Evolutionary conservation across 2,329 filamentous ascomycete species (phyloP), one percentile per base, ranked within the genome.

Genomic region (Fusarium sp.): DNA sequence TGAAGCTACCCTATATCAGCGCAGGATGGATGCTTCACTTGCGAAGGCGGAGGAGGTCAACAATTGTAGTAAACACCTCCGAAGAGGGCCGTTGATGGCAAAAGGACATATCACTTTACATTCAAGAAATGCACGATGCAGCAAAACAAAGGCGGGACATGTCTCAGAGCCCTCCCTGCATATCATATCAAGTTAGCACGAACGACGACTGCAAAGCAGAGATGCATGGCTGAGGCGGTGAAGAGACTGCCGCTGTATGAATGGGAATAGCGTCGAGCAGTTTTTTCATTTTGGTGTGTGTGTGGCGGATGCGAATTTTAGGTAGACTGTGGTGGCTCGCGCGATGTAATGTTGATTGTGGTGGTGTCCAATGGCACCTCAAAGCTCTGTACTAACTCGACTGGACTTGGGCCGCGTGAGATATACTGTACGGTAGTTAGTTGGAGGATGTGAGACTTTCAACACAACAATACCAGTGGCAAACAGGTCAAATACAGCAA

Each of bases 141-240:
- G 47, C 31, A 48, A 47, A 42, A 60, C 55, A 60, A 31, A 19
- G 45, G 47, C 57, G 47, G 57, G 47, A 47, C 41, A n/a, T 60
- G 57, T 54, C 57, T 60, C 42, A 35, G 29, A 24, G n/a, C 24
- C 36, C 24, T 52, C 28, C 24, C 38, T 54, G 48, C 55, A 60
- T 60, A 19, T 19, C 19, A 19, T 19, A 19, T 19, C 19, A 19
- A 19, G 19, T 19, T 19, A 19, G 19, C 19, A 19, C 19, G 19
- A 19, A 19, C 19, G 19, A 19, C 19, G 19, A 19, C 19, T 19
- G 58, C 49, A 48, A 19, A 61, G 31, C 54, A 63, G 48, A 64
- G 32, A 61, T 39, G 47, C 55, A 48, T 43, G 55, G 25, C 48
- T 64, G 60, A 64, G 61, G 61, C 61, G 61, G 61, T 64, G 61